Conservation (phyloP, 1,139 yeast species). For the Meyerozyma carpophila region DNA sequence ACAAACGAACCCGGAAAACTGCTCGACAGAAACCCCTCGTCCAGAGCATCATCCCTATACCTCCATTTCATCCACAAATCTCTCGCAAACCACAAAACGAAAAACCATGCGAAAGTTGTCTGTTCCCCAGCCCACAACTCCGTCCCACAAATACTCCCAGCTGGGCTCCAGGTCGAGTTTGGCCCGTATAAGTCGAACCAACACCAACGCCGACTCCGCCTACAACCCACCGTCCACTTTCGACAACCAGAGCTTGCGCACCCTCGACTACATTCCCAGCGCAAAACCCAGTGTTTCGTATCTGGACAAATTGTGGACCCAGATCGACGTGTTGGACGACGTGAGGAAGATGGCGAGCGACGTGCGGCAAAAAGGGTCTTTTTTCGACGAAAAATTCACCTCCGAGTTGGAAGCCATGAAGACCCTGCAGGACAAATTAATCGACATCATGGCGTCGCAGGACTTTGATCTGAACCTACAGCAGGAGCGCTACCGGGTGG, state of each 20-base stretch:
- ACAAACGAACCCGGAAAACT: too few relatives aligned
- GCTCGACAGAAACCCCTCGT: too few relatives aligned
- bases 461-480: slow-evolving; percentile 14
- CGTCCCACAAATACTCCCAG: not conserved
- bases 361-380: slow-evolving; percentile 47
- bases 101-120: not conserved
- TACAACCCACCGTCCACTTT: slow-evolving; percentile 1
- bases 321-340: slow-evolving; percentile 80
- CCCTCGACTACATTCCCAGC: slow-evolving; percentile 42
- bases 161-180: slow-evolving; percentile 8
- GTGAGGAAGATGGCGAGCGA: slow-evolving; percentile 62
- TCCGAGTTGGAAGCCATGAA: slow-evolving; percentile 53
- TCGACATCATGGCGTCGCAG: slow-evolving; percentile 49
- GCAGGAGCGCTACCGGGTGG: slow-evolving; percentile 8
- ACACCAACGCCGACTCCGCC: slow-evolving; percentile 19
- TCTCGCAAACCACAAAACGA: too few relatives aligned
- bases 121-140: not conserved
- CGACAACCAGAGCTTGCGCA: slow-evolving; percentile 27
- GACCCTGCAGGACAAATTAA: slow-evolving; percentile 53
- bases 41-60: too few relatives aligned
- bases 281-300: slow-evolving; percentile 49
- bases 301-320: slow-evolving; percentile 82
- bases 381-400: slow-evolving; percentile 59
- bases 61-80: too few relatives aligned
- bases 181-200: slow-evolving; percentile 21